Evolutionary conservation across 805 yeast genomes (phyloP).

Genomic region (Candida fluviatilis): DNA sequence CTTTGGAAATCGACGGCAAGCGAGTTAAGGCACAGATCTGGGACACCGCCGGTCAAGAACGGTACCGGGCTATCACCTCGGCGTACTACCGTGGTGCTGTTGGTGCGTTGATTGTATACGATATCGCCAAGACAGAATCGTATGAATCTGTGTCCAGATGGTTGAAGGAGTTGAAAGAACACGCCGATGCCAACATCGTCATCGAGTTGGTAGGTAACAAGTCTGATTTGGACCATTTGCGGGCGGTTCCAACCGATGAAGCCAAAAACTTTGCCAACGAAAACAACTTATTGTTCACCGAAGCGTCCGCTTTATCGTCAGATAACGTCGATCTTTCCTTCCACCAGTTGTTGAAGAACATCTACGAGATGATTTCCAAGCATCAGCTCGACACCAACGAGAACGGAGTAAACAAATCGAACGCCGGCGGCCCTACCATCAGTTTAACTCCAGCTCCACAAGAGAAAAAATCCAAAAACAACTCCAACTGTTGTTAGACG

Average conservation of each 20-base stretch:
- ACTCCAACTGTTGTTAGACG: conserved; percentile 61
- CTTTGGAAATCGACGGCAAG: conserved; percentile 81
- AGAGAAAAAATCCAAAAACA: conserved; percentile 59
- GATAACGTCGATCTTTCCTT: conserved; percentile 94
- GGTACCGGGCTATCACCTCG: conserved; percentile 95
- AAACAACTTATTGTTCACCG: conserved; percentile 87
- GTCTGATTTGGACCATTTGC: conserved; percentile 82
- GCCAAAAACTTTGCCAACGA: conserved; percentile 93
- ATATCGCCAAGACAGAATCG: conserved; percentile 84
- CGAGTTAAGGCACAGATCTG: conserved; percentile 88
- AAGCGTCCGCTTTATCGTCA: conserved; percentile 90
- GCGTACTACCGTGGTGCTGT: conserved; percentile 98
- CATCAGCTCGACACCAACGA: conserved; percentile 90
- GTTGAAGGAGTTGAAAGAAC: conserved; percentile 85
- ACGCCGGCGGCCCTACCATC: conserved; percentile 89
- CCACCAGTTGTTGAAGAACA: conserved; percentile 87
- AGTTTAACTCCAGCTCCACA: conserved; percentile 91
- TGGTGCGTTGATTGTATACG: conserved; percentile 94
- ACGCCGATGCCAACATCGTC: conserved; percentile 93
- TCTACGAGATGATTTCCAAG: conserved; percentile 90
- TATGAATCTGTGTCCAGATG: conserved; percentile 85
- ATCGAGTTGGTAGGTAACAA: conserved; percentile 93
- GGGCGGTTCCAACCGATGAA: conserved; percentile 97
- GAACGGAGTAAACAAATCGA: conserved; percentile 51
- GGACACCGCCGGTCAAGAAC: conserved; percentile 99